Evolutionary conservation across 495 filamentous ascomycete genomes (phyloP).

Genomic region (Xylaria acuta): DNA sequence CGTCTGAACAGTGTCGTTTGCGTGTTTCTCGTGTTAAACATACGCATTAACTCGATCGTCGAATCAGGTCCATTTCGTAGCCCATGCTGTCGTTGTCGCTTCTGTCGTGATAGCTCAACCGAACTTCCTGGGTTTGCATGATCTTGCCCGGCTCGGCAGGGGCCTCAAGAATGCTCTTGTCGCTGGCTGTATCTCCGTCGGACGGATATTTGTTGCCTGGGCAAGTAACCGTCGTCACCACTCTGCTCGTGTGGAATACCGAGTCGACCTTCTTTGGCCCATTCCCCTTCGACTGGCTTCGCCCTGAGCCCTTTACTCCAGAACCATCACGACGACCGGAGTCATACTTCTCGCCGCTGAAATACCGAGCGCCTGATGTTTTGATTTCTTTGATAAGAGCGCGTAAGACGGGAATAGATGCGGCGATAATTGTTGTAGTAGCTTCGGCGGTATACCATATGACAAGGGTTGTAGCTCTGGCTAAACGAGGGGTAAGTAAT

Average conservation of each 20-base stretch:
- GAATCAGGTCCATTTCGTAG: conserved; percentile 36
- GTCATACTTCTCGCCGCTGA: conserved; percentile 32
- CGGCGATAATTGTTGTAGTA: conserved; percentile 45
- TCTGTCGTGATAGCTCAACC: conserved; percentile 35
- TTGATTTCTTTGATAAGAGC: conserved; percentile 42
- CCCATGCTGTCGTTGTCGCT: conserved; percentile 37
- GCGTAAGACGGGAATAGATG: conserved; percentile 46
- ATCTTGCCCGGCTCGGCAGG: conserved; percentile 31
- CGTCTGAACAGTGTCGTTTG: neutral
- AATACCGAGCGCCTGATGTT: conserved; percentile 30
- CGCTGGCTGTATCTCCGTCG: conserved; percentile 34
- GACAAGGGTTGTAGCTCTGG: conserved; percentile 30
- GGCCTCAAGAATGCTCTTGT: conserved; percentile 37
- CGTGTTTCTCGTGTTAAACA: conserved; percentile 7
- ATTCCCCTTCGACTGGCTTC: conserved; percentile 17
- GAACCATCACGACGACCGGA: conserved; percentile 19
- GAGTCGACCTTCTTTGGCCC: conserved; percentile 14
- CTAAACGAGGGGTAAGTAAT: neutral
- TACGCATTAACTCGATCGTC: conserved; percentile 23
- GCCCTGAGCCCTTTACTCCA: neutral
- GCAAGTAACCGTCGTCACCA: conserved; percentile 30
- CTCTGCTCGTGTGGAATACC: conserved; percentile 30
- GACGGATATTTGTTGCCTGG: conserved; percentile 25
- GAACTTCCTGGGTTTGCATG: conserved; percentile 36
- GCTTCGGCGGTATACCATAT: conserved; percentile 45